Evolutionary conservation across 257 asterid species (phyloP).

Genomic region (Solanum chmielewskii): DNA sequence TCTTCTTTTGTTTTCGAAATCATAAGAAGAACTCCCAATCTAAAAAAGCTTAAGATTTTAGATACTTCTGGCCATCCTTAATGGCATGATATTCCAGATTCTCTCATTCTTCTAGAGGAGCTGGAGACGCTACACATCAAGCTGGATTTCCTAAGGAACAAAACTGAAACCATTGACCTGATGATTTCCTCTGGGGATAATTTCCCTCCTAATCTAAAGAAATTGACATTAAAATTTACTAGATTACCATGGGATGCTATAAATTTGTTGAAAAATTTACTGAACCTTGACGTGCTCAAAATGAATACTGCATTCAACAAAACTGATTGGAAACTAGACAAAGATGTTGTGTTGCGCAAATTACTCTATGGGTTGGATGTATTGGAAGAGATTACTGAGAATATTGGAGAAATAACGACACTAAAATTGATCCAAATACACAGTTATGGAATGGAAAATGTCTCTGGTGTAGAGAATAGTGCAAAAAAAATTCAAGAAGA

Average conservation of each 20-base stretch:
- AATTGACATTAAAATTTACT: background rate
- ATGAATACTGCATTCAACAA: rapidly evolving
- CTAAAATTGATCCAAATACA: too few species aligned
- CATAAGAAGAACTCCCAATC: background rate
- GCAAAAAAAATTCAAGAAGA: too few species aligned
- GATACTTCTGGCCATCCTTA: rapidly evolving
- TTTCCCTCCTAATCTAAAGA: background rate
- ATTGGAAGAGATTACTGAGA: too few species aligned
- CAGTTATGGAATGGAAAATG: too few species aligned
- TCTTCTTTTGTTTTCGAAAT: background rate
- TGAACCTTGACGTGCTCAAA: background rate
- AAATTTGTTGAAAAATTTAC: background rate
- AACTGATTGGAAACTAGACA: background rate
- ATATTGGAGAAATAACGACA: too few species aligned
- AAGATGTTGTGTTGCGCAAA: background rate
- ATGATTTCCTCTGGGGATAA: background rate
- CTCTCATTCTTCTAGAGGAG: background rate
- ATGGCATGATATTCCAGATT: background rate
- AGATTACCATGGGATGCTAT: background rate
- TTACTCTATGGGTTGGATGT: too few species aligned
- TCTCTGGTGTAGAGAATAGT: too few species aligned
- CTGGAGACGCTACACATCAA: background rate
- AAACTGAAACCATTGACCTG: too few species aligned
- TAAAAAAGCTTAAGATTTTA: too few species aligned
- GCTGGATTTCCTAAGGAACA: rapidly evolving